A percentile compares a stretch with the other conserved stretches of the same genome.
Evolutionary conservation across 345 rosid genomes (phyloP).

Genomic region (Garcia nutans): DNA sequence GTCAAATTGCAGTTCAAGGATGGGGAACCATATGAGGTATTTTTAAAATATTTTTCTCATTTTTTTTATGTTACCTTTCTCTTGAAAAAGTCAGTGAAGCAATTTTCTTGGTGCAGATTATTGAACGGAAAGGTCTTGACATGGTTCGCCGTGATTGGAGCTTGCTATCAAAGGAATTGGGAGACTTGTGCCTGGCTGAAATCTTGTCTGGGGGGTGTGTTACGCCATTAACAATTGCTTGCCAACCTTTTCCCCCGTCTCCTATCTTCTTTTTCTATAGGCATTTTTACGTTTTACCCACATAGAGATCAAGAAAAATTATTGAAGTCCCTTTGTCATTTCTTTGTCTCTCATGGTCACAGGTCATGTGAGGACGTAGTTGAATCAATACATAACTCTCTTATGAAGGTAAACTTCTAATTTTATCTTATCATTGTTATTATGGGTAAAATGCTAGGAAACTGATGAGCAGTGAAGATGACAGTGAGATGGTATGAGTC

Average conservation of each 20-base stretch:
- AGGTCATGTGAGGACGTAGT: constrained; percentile 96
- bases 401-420: constrained; percentile 56
- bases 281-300: neutral
- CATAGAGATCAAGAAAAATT: constrained; percentile 12
- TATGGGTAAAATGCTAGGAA: neutral
- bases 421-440: neutral
- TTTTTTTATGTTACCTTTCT: constrained; percentile 9
- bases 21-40: constrained; percentile 76
- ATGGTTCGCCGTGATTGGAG: constrained; percentile 99
- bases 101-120: constrained; percentile 55
- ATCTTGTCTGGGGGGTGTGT: constrained; percentile 92
- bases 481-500: neutral
- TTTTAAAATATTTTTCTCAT: neutral
- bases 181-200: constrained; percentile 80
- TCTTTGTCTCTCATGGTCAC: constrained; percentile 26
- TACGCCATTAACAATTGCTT: constrained; percentile 1
- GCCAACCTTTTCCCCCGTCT: neutral
- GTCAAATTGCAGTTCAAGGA: constrained; percentile 80
- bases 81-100: constrained; percentile 20
- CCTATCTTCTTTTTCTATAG: neutral
- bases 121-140: constrained; percentile 97
- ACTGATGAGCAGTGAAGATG: neutral
- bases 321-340: constrained; percentile 8
- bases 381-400: constrained; percentile 79
- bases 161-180: constrained; percentile 85